Evolutionary conservation across 2,329 filamentous ascomycete species (phyloP).

Genomic region (Lecanicillium sp.): DNA sequence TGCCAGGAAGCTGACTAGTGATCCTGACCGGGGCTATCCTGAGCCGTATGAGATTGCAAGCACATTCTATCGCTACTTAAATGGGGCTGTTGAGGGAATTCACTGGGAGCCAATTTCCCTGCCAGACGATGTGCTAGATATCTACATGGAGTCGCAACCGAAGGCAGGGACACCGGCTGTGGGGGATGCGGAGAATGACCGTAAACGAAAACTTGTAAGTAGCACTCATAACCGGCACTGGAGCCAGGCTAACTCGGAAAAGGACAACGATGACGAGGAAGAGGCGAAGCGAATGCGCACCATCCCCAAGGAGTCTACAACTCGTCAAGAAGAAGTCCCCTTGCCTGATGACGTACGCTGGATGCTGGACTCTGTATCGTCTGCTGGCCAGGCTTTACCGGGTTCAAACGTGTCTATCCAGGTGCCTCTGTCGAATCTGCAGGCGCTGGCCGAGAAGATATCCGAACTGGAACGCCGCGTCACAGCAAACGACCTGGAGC

Average conservation of each 20-base stretch:
- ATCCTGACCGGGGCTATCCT: constrained; percentile 32
- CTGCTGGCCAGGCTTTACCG: constrained; percentile 13
- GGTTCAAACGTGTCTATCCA: constrained; percentile 20
- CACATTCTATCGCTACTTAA: constrained; percentile 41
- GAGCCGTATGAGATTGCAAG: constrained; percentile 43
- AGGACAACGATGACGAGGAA: constrained; percentile 28
- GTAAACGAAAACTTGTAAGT: constrained; percentile 47
- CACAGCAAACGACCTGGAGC: constrained; percentile 25
- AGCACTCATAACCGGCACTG: no score
- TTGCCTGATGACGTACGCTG: constrained; percentile 27
- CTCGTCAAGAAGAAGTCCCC: constrained; percentile 24
- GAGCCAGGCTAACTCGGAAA: constrained; percentile 27
- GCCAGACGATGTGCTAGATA: constrained; percentile 44
- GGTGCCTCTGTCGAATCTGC: constrained; percentile 30
- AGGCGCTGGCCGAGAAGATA: constrained; percentile 32
- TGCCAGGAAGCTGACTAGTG: constrained; percentile 33
- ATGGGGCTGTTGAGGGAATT: constrained; percentile 30
- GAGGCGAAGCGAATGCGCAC: constrained; percentile 25
- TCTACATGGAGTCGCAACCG: constrained; percentile 36
- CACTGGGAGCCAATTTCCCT: constrained; percentile 43
- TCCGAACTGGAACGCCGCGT: constrained; percentile 25
- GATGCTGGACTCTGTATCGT: constrained; percentile 22
- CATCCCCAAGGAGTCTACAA: constrained; percentile 18
- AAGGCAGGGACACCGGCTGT: constrained; percentile 24
- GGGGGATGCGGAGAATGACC: constrained; percentile 23